Conservation (phyloP, 2,329 filamentous ascomycete species). For the Grosmannia huntii region DNA sequence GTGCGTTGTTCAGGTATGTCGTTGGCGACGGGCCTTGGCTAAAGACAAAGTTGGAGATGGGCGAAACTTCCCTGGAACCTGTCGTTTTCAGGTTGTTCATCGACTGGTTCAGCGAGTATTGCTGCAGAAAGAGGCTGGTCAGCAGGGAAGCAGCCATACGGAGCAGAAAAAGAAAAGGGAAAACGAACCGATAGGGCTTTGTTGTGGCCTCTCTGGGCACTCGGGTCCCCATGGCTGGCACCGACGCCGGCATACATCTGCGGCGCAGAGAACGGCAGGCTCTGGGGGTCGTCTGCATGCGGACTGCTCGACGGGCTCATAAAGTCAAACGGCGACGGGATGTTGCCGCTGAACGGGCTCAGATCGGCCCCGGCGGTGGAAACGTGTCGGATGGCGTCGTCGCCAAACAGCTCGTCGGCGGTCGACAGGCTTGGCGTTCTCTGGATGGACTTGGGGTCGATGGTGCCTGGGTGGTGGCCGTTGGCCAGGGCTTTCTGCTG, state of each 20-base stretch:
- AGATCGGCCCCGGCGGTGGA: background rate
- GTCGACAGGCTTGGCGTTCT: slow-evolving; percentile 3
- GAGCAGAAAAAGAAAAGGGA: background rate
- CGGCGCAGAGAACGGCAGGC: slow-evolving; percentile 1
- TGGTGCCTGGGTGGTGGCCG: slow-evolving; percentile 15
- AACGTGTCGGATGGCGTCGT: slow-evolving; percentile 5
- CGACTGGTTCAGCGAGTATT: slow-evolving; percentile 37
- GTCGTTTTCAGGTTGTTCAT: slow-evolving; percentile 34
- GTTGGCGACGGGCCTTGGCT: slow-evolving; percentile 41
- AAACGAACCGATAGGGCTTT: slow-evolving; percentile 30
- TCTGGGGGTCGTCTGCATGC: slow-evolving; percentile 17
- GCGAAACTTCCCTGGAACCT: slow-evolving; percentile 41
- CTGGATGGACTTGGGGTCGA: slow-evolving; percentile 21
- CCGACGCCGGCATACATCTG: slow-evolving; percentile 13
- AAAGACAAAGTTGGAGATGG: slow-evolving; percentile 35
- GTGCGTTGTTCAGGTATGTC: slow-evolving; percentile 32
- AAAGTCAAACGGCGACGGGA: slow-evolving; percentile 28
- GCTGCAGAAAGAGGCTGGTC: slow-evolving; percentile 22
- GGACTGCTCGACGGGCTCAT: slow-evolving; percentile 47
- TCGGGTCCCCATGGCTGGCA: background rate
- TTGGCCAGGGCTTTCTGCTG: background rate
- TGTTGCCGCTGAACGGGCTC: slow-evolving; percentile 10
- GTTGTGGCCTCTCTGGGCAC: slow-evolving; percentile 17
- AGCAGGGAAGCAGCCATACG: slow-evolving; percentile 9
- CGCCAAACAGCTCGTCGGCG: slow-evolving; percentile 13